These are phyloP conservation scores for Trametes coccinea DNA, from an alignment of 768 basidiomycete genomes.

Conservation along the genomic window DNA sequence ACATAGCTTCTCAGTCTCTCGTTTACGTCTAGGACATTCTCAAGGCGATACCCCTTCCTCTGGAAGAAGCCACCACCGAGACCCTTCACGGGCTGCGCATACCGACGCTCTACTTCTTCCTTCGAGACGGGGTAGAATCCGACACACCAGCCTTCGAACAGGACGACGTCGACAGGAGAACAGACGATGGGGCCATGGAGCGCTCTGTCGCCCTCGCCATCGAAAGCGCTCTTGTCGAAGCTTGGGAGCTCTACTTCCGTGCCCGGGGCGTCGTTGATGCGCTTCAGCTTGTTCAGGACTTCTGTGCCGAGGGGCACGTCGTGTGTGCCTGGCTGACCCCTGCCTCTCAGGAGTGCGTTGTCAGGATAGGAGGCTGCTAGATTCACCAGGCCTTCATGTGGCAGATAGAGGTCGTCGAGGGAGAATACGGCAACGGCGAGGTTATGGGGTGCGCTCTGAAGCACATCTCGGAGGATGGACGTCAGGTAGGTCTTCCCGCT, in stretches of 20 bases:
- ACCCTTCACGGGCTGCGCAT: conserved; percentile 40
- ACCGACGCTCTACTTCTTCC: conserved; percentile 53
- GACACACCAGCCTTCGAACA: conserved; percentile 96
- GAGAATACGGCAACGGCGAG: conserved; percentile 67
- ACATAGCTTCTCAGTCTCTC: conserved; percentile 57
- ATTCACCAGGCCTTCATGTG: conserved; percentile 57
- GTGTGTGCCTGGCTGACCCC: conserved; percentile 94
- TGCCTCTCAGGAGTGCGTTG: conserved; percentile 73
- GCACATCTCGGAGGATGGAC: conserved; percentile 46
- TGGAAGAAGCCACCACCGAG: conserved; percentile 35
- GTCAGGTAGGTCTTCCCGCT: conserved; percentile 89
- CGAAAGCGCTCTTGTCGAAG: conserved; percentile 84
- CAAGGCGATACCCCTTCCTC: conserved; percentile 42
- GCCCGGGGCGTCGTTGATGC: conserved; percentile 32
- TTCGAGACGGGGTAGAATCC: conserved; percentile 72
- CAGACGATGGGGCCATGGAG: conserved; percentile 46
- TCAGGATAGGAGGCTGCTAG: conserved; percentile 56
- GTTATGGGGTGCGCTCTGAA: conserved; percentile 44
- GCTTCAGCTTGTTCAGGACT: conserved; percentile 51
- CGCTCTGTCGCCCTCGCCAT: conserved; percentile 83
- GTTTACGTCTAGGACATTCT: conserved; percentile 67
- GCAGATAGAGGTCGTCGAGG: conserved; percentile 85
- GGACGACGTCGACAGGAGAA: conserved; percentile 71
- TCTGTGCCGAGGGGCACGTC: conserved; percentile 67
- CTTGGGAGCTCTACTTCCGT: conserved; percentile 58